These are phyloP conservation scores for Talaromyces rugulosus DNA, from an alignment of 2,329 filamentous ascomycete genomes.

Conservation along the genomic window DNA sequence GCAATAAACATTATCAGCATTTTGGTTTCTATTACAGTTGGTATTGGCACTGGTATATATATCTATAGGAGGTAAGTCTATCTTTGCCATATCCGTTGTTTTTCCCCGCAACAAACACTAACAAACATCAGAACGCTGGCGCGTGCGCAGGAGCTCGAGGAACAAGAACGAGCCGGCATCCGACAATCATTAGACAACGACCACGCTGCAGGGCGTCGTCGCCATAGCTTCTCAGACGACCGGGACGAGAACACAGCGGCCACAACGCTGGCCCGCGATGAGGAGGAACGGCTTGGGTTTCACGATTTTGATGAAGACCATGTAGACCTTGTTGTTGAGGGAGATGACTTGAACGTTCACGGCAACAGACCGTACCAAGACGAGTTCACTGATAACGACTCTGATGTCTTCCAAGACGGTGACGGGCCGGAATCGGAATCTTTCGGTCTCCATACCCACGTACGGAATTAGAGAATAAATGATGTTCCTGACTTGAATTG, in stretches of 20 bases:
- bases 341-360: slow-evolving; percentile 36
- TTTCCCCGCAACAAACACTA: background rate
- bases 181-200: slow-evolving; percentile 31
- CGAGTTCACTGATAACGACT: slow-evolving; percentile 52
- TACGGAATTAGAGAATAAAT: slow-evolving; percentile 13
- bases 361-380: slow-evolving; percentile 43
- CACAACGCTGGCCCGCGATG: slow-evolving; percentile 37
- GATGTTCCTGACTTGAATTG: background rate
- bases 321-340: slow-evolving; percentile 41
- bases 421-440: slow-evolving; percentile 36
- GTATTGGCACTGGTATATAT: slow-evolving; percentile 71
- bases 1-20: slow-evolving; percentile 82
- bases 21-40: slow-evolving; percentile 64
- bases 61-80: slow-evolving; percentile 65
- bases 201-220: slow-evolving; percentile 31
- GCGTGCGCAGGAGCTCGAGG: slow-evolving; percentile 46
- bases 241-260: slow-evolving; percentile 37
- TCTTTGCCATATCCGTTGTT: background rate
- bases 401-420: slow-evolving; percentile 43
- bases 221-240: slow-evolving; percentile 34
- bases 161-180: slow-evolving; percentile 40
- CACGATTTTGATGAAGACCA: slow-evolving; percentile 36
- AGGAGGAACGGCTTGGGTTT: slow-evolving; percentile 40
- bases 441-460: slow-evolving; percentile 38
- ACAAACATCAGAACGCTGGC: slow-evolving; percentile 39